Evolutionary conservation across 306 rosid species (phyloP).

Genomic region (Acacia crassicarpa): DNA sequence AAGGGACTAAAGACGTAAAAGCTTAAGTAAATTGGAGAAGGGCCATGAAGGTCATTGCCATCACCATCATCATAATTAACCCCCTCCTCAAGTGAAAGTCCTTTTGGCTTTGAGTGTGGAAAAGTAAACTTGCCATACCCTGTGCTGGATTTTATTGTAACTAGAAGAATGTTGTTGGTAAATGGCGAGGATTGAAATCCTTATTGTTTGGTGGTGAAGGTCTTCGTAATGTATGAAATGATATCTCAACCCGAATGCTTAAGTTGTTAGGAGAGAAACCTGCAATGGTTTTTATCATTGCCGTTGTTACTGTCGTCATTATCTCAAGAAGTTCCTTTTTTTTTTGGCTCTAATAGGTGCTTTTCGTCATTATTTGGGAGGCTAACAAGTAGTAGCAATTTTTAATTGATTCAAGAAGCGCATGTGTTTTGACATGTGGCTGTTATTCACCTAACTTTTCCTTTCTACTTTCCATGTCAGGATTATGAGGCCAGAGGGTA

Average conservation of each 20-base stretch:
- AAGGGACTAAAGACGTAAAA: background rate
- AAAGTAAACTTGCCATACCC: background rate
- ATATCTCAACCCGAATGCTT: background rate
- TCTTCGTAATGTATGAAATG: background rate
- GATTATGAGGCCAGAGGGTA: constrained; percentile 79
- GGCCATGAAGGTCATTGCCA: background rate
- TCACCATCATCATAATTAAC: background rate
- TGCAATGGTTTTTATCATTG: background rate
- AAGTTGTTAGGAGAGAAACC: background rate
- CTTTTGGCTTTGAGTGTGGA: background rate
- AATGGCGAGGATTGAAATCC: background rate
- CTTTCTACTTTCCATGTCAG: constrained; percentile 36
- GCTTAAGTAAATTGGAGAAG: background rate
- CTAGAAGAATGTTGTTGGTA: background rate
- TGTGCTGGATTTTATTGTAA: background rate
- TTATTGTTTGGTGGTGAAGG: background rate
- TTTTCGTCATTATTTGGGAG: constrained; percentile 15
- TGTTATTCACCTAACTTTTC: constrained; percentile 4
- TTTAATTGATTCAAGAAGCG: constrained; percentile 1
- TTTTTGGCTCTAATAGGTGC: background rate
- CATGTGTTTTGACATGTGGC: constrained; percentile 21
- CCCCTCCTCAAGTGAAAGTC: background rate
- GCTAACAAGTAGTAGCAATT: constrained; percentile 6
- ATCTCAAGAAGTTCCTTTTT: background rate
- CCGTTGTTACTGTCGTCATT: background rate